Evolutionary conservation across 169 alveolate species (phyloP), one percentile per base, ranked within the genome.

Genomic region (Plasmodium vinckei): DNA sequence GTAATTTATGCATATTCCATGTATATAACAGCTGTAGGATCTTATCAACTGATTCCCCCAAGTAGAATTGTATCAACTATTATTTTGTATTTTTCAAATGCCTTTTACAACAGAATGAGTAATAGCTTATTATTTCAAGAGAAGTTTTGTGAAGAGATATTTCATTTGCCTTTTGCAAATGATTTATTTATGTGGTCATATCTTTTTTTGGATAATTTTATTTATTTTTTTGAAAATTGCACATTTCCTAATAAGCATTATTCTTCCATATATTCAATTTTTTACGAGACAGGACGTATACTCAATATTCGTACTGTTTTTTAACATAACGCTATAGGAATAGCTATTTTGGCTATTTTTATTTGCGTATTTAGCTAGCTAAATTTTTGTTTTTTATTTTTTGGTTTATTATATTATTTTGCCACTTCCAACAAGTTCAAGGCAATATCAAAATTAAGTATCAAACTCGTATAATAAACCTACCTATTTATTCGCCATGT

Each of bases 101-200:
- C 88, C 27, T 77, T 77, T 64, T 77, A 77, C 7, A 77, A 77
- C 68, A 23, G 88, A 53, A 77, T 77, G 88, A 77, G 77, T 60
- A 77, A 77, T 59, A 77, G 88, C 46, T 23, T 77, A 56, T 42
- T 77, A 2, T 77, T 77, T 56, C 88, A 77, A 57, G 88, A 77
- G 42, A 77, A 77, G 33, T 77, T 77, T 39, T 77, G 88, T 6
- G 77, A 77, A 56, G 88, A 77, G 15, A 68, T 77, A 23, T 77
- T 77, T 44, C 77, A 64, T 25, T 15, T 77, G 9, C 88, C 88
- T 46, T 77, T 77, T 63, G 88, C 79, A 15, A 77, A 77, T 56
- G 88, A 77, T 23, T 5, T 77, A 67, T 77, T 77, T 56, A 77
- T 77, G 88, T 77, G 88, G 88, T 63, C 88, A 7, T 77, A 77